Conservation (phyloP, 495 filamentous ascomycete species). For the Aspergillus sparsus region DNA sequence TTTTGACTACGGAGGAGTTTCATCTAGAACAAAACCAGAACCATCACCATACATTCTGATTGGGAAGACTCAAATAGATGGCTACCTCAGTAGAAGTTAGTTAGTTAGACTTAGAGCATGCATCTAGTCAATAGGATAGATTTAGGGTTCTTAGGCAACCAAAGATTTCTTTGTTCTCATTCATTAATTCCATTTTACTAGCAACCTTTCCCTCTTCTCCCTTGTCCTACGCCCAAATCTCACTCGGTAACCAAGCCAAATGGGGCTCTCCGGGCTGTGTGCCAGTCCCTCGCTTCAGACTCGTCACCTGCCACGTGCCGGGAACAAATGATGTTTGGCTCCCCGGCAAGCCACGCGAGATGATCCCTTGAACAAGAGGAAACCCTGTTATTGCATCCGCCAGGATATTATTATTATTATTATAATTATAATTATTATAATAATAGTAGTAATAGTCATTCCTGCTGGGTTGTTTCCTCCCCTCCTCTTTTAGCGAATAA, state of each 20-base stretch:
- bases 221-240: too few species aligned
- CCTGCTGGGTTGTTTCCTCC: not conserved
- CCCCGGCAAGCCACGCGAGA: constrained; percentile 19
- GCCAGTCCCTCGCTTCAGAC: not conserved
- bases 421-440: not conserved
- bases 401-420: not conserved
- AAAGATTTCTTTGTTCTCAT: too few species aligned
- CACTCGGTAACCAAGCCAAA: not conserved
- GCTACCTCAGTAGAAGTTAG: too few species aligned
- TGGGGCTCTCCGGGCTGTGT: not conserved
- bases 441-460: too few species aligned
- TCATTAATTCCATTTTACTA: too few species aligned
- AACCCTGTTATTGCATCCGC: not conserved
- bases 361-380: not conserved
- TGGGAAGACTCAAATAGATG: too few species aligned
- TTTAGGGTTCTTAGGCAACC: too few species aligned
- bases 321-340: constrained; percentile 16
- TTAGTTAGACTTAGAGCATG: too few species aligned
- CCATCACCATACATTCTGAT: not conserved
- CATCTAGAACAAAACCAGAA: not conserved
- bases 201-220: too few species aligned
- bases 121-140: too few species aligned
- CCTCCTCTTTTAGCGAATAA: not conserved
- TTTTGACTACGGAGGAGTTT: not conserved
- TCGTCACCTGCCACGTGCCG: constrained; percentile 22